phyloP scores from a whole-genome alignment of 1,284 basidiomycete species.

The Sutorius eximius region DNA sequence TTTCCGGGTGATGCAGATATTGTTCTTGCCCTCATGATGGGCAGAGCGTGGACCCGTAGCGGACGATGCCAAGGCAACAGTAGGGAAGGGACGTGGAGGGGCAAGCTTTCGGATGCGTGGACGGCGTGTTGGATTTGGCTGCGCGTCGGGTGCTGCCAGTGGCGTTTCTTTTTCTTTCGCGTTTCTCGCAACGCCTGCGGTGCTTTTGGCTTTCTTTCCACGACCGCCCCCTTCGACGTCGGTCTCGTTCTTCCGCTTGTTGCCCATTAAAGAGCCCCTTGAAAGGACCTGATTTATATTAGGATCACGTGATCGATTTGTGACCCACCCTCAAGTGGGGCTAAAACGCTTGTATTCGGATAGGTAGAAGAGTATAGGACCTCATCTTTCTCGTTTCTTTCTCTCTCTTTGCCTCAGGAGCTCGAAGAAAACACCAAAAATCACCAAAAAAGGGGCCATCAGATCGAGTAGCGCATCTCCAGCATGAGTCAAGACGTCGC shows the following conservation, averaged over 20 bases:
- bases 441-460: slow-evolving; percentile 11
- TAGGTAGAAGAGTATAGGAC: background rate
- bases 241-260: slow-evolving; percentile 28
- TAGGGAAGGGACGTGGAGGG: slow-evolving; percentile 73
- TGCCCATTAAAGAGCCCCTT: slow-evolving; percentile 11
- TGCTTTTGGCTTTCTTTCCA: slow-evolving; percentile 21
- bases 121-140: slow-evolving; percentile 15
- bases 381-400: background rate
- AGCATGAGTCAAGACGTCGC: slow-evolving; percentile 77
- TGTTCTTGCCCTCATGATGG: slow-evolving; percentile 69
- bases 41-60: slow-evolving; percentile 78
- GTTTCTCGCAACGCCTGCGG: background rate
- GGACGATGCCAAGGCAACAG: slow-evolving; percentile 70
- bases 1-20: slow-evolving; percentile 79
- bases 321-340: slow-evolving; percentile 28
- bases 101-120: slow-evolving; percentile 61
- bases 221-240: slow-evolving; percentile 1
- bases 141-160: background rate
- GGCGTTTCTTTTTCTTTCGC: slow-evolving; percentile 2
- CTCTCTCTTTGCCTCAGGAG: slow-evolving; percentile 1
- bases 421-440: slow-evolving; percentile 4
- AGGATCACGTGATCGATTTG: slow-evolving; percentile 10
- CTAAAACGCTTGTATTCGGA: slow-evolving; percentile 19
- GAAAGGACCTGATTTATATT: background rate
- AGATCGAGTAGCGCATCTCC: slow-evolving; percentile 29